Conservation (phyloP, 305 asterid species). For the Fraxinus velutina region DNA sequence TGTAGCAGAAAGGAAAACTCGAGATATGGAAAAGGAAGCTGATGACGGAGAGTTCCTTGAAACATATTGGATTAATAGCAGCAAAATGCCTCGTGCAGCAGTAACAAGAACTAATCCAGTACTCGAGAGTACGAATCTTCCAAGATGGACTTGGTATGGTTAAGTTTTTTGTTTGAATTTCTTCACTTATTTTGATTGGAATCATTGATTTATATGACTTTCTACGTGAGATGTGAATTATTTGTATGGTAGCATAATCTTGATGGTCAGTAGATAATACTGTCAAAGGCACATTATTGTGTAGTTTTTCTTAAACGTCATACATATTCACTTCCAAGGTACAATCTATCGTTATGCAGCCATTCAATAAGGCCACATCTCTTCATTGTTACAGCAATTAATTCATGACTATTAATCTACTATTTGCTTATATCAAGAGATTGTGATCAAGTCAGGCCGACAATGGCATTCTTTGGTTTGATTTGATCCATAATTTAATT, state of each 20-base stretch:
- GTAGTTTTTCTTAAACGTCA: background rate
- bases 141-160: constrained; percentile 45
- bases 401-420: background rate
- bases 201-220: background rate
- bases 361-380: background rate
- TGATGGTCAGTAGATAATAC: background rate
- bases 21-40: constrained; percentile 49
- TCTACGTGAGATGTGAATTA: background rate
- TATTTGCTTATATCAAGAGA: background rate
- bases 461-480: background rate
- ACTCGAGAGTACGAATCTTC: constrained; percentile 48
- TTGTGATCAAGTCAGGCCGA: background rate
- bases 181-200: background rate
- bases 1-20: constrained; percentile 33
- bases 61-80: constrained; percentile 33
- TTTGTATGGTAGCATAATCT: background rate
- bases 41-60: constrained; percentile 43
- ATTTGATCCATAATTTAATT: background rate
- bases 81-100: constrained; percentile 68
- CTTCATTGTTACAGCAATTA: background rate
- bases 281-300: background rate
- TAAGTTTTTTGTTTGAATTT: background rate
- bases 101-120: constrained; percentile 58
- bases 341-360: background rate
- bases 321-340: background rate